phyloP scores from a whole-genome alignment of 805 yeast species.

The Spathaspora gorwiae region DNA sequence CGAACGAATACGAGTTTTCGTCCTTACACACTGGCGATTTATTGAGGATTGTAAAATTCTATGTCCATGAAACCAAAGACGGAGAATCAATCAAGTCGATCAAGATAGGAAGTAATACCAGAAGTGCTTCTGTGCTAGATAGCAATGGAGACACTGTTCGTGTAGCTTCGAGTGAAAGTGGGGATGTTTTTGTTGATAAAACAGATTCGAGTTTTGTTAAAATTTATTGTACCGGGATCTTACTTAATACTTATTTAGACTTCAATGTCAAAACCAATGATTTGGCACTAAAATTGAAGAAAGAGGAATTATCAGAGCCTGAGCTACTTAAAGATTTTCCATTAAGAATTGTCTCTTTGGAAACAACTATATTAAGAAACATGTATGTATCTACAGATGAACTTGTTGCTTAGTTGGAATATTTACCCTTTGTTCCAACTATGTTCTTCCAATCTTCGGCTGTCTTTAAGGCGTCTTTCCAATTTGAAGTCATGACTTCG shows the following conservation, averaged over 20 bases:
- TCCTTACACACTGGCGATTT: conserved; percentile 28
- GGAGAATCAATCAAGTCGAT: conserved; percentile 1
- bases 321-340: conserved; percentile 28
- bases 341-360: conserved; percentile 23
- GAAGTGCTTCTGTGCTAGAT: not conserved
- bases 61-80: conserved; percentile 9
- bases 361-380: conserved; percentile 23
- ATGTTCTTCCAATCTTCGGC: conserved; percentile 35
- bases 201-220: conserved; percentile 14
- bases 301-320: conserved; percentile 7
- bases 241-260: conserved; percentile 25
- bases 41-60: conserved; percentile 23
- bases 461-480: conserved; percentile 37
- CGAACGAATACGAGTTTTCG: conserved; percentile 14
- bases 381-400: conserved; percentile 3
- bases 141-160: not conserved
- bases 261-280: conserved; percentile 7
- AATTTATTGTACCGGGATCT: conserved; percentile 26
- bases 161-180: not conserved
- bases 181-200: conserved; percentile 9
- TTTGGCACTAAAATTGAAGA: conserved; percentile 15
- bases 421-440: not conserved
- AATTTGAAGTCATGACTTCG: conserved; percentile 26
- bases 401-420: not conserved
- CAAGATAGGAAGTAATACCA: not conserved